Base-by-base conservation (phyloP, 78 protist species). In the Mantamonas sphyraenae region DNA sequence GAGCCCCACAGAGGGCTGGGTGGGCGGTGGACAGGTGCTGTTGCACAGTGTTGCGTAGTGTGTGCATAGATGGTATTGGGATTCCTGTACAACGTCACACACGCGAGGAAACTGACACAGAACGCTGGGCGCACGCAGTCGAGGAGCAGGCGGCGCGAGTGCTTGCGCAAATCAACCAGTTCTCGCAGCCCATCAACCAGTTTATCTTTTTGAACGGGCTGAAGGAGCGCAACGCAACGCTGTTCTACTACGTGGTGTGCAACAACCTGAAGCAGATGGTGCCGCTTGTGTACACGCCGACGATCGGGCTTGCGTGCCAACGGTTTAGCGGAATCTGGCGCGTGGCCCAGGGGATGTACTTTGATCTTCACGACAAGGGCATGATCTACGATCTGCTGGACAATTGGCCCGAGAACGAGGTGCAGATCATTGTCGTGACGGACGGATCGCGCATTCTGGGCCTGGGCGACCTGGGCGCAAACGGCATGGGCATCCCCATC, bases 391-490 rank as follows among this genome's bases (percentile, higher is more conserved):
- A 50, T 22, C 68, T 88, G 72, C 45, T 91, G 62, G 59, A 68
- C 26, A 88, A 88, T 68, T 93, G 95, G 94, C 83, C 89, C 12
- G 55, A 43, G 43, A 22, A 55, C 0, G 73, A 69, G 5, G 87
- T 81, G 1, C 90, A 87, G 28, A 74, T 90, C 40, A 86, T 94
- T 58, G 97, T 93, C 28, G 89, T 94, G 31, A 87, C 97, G 22
- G 99, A 97, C 57, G 99, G 99, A 31, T 71, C 80, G n/a, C 90
- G 99, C 39, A 97, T 97, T 68, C 83, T 97, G 1, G 99, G 99
- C 42, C 89, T 97, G 22, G 99, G 99, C 39, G 97, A 96, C 73
- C 85, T 90, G 1, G 99, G 97, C 26, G 80, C 83, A 3, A 81
- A 88, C 60, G 99, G 99, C 43, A 86, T 87, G 93, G 97, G 94